Base-by-base conservation (phyloP, 352 stramenopile species). In the Phytopythium boreale region DNA sequence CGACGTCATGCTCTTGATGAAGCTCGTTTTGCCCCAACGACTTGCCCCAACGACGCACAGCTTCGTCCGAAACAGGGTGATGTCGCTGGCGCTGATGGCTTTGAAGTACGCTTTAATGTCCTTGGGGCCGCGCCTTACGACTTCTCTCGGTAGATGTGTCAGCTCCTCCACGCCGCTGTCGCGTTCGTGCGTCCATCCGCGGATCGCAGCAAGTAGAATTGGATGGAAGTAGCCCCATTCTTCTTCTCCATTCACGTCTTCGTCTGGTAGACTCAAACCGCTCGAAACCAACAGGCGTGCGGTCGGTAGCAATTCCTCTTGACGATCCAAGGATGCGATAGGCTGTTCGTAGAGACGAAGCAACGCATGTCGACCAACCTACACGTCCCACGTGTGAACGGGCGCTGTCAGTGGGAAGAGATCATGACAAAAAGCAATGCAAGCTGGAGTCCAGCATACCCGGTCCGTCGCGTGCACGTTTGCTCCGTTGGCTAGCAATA, bases 11-110 rank as follows among this genome's bases (percentile, higher is more conserved):
- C 61, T 75, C 39, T 72, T 71, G 49, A 77, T 70, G 44, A 80
- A 59, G 37, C 69, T 77, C 0, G 72, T 80, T 43, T 77, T 80
- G 5, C 72, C 69, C 67, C 63, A 75, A 15, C 57, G 39, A 14
- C 61, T 80, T 14, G 66, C 64, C 17, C 72, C 72, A 19, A 75
- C 55, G 11, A 80, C 62, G 36, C 72, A 75, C 0, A 77, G 47
- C 37, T 80, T 80, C 19, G 37, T 62, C 14, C 67, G 70, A 20
- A 67, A 71, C 0, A 67, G 43, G 4, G 11, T 12, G 8, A 7
- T 17, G 19, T 50, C 27, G 43, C 43, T 50, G 12, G 11, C 15
- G 39, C 11, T 20, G 17, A n/a, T 46, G 15, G n/a, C 10, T 1
- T 52, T 52, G 46, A 52, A 52, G 22, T 52, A 52, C 10, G n/a